Base-by-base conservation (phyloP, 129 eudicot species). In the Pulicaria dysenterica region DNA sequence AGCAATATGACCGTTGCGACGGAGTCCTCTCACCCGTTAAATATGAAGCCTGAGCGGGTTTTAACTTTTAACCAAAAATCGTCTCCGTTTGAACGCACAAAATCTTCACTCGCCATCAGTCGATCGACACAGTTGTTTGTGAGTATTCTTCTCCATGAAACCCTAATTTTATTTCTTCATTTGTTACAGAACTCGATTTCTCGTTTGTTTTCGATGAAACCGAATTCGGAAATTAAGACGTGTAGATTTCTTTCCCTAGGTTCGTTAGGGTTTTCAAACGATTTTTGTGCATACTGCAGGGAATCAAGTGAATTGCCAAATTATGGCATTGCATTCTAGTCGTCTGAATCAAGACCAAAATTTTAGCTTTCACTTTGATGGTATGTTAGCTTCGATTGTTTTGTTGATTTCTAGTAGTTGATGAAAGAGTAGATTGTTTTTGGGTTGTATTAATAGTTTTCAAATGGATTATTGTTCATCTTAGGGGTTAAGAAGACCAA, bases 301-400 rank as follows among this genome's bases (percentile, higher is more conserved):
- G 50, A 73, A 62, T 63, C 53, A 73, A 60, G 60, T 15, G 61
- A 39, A 37, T 67, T 68, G 58, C 79, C 60, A 73, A 55, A 34
- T 34, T 19, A 87, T 88, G 94, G 90, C 86, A 38, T 80, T 78
- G 55, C 81, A 64, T 38, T 67, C 76, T 49, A 74, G 55, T 47
- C 85, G 78, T 41, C 17, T 80, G 49, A 73, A 72, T 70, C 94
- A 85, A 75, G 90, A 88, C 75, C 94, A 82, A 84, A 85, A 88
- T 77, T 66, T 82, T 40, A 80, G 70, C 59, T 70, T 72, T 63
- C 87, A 77, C 77, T 77, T 73, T 53, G 80, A 80, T 46, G 96
- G 96, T 89, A 83, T 7, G 46, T 15, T 58, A 10, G 45, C 13
- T 7, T 15, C 0, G 31, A 34, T 34, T 53, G 38, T 54, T 7